phyloP scores from a whole-genome alignment of 2,329 filamentous ascomycete genomes.

The Talaromyces piceae region DNA sequence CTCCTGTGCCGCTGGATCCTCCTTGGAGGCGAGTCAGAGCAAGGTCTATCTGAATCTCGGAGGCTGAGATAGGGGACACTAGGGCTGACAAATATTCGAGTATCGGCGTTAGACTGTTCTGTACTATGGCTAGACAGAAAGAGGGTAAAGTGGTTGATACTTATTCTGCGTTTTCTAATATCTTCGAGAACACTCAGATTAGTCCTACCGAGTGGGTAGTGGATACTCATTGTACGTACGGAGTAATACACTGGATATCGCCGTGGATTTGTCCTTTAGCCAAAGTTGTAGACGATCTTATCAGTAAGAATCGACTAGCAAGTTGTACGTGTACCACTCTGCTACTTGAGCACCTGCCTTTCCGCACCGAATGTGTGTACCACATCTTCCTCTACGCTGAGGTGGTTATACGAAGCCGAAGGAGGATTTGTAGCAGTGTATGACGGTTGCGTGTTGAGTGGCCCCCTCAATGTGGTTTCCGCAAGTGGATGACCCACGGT shows the following conservation, averaged over 20 bases:
- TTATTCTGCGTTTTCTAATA: background rate
- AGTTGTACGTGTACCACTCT: too few species aligned
- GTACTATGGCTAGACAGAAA: too few species aligned
- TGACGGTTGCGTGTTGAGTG: background rate
- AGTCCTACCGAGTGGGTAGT: background rate
- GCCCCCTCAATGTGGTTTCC: background rate
- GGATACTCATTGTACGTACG: background rate
- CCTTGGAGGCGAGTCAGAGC: too few species aligned
- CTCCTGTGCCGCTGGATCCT: too few species aligned
- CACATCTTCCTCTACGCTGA: background rate
- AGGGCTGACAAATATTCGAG: background rate
- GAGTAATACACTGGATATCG: too few species aligned
- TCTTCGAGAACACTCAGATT: background rate
- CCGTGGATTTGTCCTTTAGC: background rate
- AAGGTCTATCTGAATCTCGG: too few species aligned
- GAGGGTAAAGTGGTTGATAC: background rate
- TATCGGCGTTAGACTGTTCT: background rate
- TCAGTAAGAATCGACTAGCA: background rate
- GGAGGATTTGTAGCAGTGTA: background rate
- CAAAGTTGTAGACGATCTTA: background rate
- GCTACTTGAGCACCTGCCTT: background rate
- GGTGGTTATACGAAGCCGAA: background rate
- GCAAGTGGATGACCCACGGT: too few species aligned
- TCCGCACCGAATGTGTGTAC: background rate
- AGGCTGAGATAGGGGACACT: background rate